Evolutionary conservation across 345 rosid species (phyloP), one percentile per base, ranked within the genome.

Genomic region (Camelina laxa): DNA sequence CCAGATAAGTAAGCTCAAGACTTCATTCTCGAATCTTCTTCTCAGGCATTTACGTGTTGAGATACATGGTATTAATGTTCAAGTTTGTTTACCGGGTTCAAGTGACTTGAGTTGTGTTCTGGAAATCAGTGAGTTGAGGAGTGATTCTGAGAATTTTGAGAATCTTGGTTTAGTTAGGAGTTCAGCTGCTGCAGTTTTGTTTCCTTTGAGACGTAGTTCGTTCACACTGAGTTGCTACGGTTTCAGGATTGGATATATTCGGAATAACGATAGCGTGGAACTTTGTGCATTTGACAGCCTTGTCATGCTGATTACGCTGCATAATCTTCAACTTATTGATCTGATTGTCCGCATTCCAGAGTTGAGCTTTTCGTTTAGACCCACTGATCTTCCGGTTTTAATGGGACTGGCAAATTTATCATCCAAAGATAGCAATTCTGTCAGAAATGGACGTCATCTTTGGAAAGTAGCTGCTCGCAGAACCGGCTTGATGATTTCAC

Each of bases 391-490:
- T 62, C 77, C 80, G 70, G 77, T 88, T 78, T 44, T 88, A 2
- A 74, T 81, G 73, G 84, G 73, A n/a, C 73, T 84, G 78, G 65
- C 66, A 19, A 84, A 82, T 39, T 67, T 87, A 58, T 83, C 81
- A 13, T 80, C 88, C 63, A 80, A 77, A 71, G 83, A 64, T 74
- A 61, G 79, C 21, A 85, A 69, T 61, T 76, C 68, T 50, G 78
- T 65, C 59, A 84, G 97, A 80, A 83, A 72, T 80, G 97, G 98
- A 64, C 83, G 87, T 70, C 74, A 79, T 63, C 85, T 91, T 3
- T 94, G 98, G 98, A 88, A 83, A 75, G 60, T 91, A 65, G 96
- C 91, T 71, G 92, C 94, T 67, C 80, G 80, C 71, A 86, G 86
- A 87, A 80, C 86, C 50, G 78, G 89, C 73, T 77, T 69, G 62